Evolutionary conservation across 2,329 filamentous ascomycete species (phyloP).

Genomic region (Penicillium corylophilum): DNA sequence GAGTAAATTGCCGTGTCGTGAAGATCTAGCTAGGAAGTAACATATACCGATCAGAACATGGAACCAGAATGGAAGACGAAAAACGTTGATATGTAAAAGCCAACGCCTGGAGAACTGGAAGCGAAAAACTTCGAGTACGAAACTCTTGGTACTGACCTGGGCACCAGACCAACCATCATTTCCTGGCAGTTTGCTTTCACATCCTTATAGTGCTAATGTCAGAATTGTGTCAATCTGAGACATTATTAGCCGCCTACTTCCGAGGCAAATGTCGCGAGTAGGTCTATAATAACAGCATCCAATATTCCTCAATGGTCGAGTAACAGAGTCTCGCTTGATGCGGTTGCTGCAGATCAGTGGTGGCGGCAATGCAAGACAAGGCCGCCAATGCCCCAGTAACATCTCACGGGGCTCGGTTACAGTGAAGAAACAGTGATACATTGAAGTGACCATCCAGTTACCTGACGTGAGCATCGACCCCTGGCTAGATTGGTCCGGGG

Average conservation of each 20-base stretch:
- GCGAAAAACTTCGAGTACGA: too few species aligned
- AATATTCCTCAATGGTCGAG: neutral
- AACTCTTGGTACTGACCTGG: too few species aligned
- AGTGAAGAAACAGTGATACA: slow-evolving; percentile 9
- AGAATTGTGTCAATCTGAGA: neutral
- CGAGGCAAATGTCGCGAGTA: neutral
- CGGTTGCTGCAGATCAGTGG: slow-evolving; percentile 12
- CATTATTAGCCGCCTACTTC: neutral
- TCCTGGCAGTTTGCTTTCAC: neutral
- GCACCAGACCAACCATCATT: neutral
- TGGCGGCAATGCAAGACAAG: slow-evolving; percentile 24
- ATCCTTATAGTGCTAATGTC: neutral
- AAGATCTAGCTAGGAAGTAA: neutral
- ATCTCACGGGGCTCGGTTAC: neutral
- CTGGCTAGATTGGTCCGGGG: slow-evolving; percentile 1
- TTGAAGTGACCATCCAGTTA: slow-evolving; percentile 15
- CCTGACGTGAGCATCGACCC: slow-evolving; percentile 6
- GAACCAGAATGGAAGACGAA: too few species aligned
- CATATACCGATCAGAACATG: too few species aligned
- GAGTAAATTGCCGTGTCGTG: neutral
- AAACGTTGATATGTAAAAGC: too few species aligned
- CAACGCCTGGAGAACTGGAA: too few species aligned
- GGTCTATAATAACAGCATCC: neutral
- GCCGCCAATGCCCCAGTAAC: slow-evolving; percentile 5
- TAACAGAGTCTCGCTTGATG: neutral